These are phyloP conservation scores for Naganishia onofrii DNA, from an alignment of 768 basidiomycete genomes.

Conservation along the genomic window DNA sequence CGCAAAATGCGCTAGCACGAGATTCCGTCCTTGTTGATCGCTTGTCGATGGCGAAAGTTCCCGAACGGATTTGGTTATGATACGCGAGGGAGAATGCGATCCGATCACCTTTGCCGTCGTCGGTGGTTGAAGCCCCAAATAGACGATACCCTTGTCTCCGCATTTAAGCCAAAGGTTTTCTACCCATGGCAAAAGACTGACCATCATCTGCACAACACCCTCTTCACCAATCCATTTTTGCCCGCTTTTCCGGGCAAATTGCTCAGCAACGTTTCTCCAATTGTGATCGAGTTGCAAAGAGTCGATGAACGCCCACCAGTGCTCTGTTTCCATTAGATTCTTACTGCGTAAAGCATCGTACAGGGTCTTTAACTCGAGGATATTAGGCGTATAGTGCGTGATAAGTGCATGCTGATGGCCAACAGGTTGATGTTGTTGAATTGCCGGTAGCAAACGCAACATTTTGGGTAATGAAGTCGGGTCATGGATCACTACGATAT, in stretches of 20 bases:
- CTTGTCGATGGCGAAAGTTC: constrained; percentile 48
- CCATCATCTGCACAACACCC: constrained; percentile 75
- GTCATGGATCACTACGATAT: constrained; percentile 78
- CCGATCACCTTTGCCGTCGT: constrained; percentile 50
- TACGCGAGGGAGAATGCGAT: constrained; percentile 56
- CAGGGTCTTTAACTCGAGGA: constrained; percentile 66
- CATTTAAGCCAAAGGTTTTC: constrained; percentile 81
- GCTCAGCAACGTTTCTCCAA: constrained; percentile 59
- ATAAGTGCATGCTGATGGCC: constrained; percentile 53
- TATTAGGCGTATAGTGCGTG: constrained; percentile 77
- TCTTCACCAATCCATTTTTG: constrained; percentile 59
- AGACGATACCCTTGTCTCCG: constrained; percentile 58
- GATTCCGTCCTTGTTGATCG: constrained; percentile 53
- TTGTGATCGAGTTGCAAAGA: constrained; percentile 64
- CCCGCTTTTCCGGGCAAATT: constrained; percentile 57
- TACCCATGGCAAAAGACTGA: constrained; percentile 80
- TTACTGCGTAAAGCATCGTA: constrained; percentile 32
- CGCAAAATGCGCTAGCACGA: constrained; percentile 67
- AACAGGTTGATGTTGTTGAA: constrained; percentile 34
- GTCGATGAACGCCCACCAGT: constrained; percentile 69
- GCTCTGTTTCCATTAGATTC: constrained; percentile 59
- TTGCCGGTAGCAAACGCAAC: constrained; percentile 64
- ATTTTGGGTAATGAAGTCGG: constrained; percentile 89
- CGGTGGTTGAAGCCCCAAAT: constrained; percentile 33
- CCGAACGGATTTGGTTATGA: constrained; percentile 55